phyloP scores from a whole-genome alignment of 257 asterid species.

The Jacaranda copaia region DNA sequence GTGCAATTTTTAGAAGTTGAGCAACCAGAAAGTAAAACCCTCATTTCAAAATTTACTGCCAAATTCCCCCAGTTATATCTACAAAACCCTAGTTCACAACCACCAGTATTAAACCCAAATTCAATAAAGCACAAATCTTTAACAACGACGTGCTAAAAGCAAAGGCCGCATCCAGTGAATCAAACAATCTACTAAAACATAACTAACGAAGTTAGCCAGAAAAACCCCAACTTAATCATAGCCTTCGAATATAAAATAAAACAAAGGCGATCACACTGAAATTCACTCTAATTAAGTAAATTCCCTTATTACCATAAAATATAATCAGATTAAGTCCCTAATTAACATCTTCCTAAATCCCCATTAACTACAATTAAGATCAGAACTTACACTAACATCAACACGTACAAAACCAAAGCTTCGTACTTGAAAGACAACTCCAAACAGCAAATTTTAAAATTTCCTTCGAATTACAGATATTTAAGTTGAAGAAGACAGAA shows the following conservation, averaged over 20 bases:
- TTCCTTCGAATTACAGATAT: neutral
- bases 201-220: conserved; percentile 2
- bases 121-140: conserved; percentile 38
- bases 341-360: conserved; percentile 31
- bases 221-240: conserved; percentile 28
- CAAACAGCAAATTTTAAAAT: neutral
- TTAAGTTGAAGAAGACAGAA: neutral
- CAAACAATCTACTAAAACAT: conserved; percentile 15
- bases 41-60: conserved; percentile 10
- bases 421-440: conserved; percentile 25
- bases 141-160: conserved; percentile 27
- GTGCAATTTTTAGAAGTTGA: neutral
- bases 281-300: conserved; percentile 35
- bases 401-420: neutral
- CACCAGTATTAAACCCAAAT: conserved; percentile 27
- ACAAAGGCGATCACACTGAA: conserved; percentile 48
- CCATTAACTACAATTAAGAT: conserved; percentile 45
- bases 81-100: conserved; percentile 54
- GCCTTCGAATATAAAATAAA: conserved; percentile 19
- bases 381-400: conserved; percentile 33
- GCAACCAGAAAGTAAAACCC: conserved; percentile 12
- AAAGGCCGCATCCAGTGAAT: conserved; percentile 30
- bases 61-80: conserved; percentile 10
- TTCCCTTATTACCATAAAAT: neutral
- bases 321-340: conserved; percentile 34